Evolutionary conservation across 2,329 filamentous ascomycete species (phyloP).

Genomic region (Microcyclospora pomicola): DNA sequence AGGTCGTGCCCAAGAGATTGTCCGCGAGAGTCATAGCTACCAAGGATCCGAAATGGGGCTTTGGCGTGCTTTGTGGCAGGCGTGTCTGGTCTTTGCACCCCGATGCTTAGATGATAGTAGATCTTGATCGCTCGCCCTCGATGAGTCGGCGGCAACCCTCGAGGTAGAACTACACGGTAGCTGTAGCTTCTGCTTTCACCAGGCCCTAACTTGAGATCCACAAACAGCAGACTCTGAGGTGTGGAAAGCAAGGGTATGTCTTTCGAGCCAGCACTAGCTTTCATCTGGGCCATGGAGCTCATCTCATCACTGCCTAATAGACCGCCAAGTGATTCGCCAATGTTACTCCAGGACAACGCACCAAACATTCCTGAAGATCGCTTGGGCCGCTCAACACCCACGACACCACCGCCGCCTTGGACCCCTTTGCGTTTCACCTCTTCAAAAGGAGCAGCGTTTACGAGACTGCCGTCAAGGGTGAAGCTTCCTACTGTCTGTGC

Average conservation of each 20-base stretch:
- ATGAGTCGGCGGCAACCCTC: slow-evolving; percentile 80
- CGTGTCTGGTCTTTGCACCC: slow-evolving; percentile 75
- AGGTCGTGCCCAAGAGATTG: slow-evolving; percentile 86
- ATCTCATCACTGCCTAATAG: slow-evolving; percentile 75
- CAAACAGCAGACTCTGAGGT: slow-evolving; percentile 89
- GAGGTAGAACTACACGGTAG: slow-evolving; percentile 74
- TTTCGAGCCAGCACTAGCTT: slow-evolving; percentile 70
- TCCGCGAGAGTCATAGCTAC: slow-evolving; percentile 79
- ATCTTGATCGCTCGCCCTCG: slow-evolving; percentile 91
- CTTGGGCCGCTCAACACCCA: slow-evolving; percentile 63
- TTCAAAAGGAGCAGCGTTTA: slow-evolving; percentile 83
- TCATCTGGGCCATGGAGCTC: slow-evolving; percentile 92
- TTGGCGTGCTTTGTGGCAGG: slow-evolving; percentile 78
- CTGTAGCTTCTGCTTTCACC: slow-evolving; percentile 81
- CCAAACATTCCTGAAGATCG: slow-evolving; percentile 68
- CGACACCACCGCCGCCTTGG: slow-evolving; percentile 68
- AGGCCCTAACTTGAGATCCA: slow-evolving; percentile 73
- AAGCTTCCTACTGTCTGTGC: slow-evolving; percentile 89
- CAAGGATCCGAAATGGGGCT: slow-evolving; percentile 81
- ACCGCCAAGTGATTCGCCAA: slow-evolving; percentile 78
- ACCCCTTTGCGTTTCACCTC: slow-evolving; percentile 92
- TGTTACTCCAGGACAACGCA: slow-evolving; percentile 72
- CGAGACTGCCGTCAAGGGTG: slow-evolving; percentile 75
- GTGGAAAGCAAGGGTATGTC: slow-evolving; percentile 86
- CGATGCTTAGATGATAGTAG: slow-evolving; percentile 77